Conservation (phyloP, 768 basidiomycete species). For the Boletellus ananas region DNA sequence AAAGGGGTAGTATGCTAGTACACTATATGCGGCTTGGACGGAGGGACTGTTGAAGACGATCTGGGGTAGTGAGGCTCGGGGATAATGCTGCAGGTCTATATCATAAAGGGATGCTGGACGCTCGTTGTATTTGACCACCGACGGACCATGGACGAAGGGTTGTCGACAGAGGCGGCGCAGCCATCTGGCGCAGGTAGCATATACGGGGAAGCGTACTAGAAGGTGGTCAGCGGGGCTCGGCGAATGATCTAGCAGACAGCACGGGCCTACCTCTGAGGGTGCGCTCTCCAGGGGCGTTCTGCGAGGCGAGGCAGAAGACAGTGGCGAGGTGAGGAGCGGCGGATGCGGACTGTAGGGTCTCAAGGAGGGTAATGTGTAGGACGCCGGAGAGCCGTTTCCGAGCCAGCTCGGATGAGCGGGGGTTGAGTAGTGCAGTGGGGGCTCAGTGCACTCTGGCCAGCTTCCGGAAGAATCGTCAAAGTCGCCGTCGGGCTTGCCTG, state of each 20-base stretch:
- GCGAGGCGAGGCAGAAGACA: conserved; percentile 25
- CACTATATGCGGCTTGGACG: conserved; percentile 3
- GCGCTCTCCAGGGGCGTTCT: conserved; percentile 22
- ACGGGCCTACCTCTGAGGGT: conserved; percentile 25
- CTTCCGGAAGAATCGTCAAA: conserved; percentile 12
- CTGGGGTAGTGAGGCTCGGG: neutral
- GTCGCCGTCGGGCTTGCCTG: conserved; percentile 11
- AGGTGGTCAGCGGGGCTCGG: conserved; percentile 4
- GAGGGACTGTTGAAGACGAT: conserved; percentile 6
- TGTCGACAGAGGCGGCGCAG: conserved; percentile 31
- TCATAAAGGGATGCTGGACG: conserved; percentile 32
- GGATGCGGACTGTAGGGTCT: conserved; percentile 28
- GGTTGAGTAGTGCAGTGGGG: conserved; percentile 17
- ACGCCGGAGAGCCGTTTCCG: conserved; percentile 25
- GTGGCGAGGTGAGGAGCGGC: conserved; percentile 26
- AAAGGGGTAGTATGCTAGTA: conserved; percentile 8
- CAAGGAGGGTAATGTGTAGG: conserved; percentile 29
- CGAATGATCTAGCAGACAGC: neutral
- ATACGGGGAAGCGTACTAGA: conserved; percentile 23
- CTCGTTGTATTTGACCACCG: conserved; percentile 36
- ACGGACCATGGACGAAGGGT: conserved; percentile 34
- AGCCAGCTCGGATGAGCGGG: conserved; percentile 27
- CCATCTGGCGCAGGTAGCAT: conserved; percentile 23
- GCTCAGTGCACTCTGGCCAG: conserved; percentile 26
- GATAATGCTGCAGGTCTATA: conserved; percentile 25